phyloP scores from a whole-genome alignment of 768 basidiomycete species.

The Gautieria morchelliformis region DNA sequence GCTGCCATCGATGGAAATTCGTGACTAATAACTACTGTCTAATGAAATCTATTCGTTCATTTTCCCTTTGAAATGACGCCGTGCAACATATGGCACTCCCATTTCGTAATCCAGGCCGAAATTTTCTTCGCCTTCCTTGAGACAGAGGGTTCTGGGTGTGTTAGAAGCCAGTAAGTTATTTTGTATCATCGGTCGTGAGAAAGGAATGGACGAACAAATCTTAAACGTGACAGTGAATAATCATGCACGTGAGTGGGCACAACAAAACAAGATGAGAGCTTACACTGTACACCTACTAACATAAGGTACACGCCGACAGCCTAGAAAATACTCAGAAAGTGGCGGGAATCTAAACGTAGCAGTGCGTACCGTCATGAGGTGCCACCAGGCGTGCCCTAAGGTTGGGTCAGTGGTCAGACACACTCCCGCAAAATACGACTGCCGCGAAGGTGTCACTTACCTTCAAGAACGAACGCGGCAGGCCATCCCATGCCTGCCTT shows the following conservation, averaged over 20 bases:
- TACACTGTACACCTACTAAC: conserved; percentile 24
- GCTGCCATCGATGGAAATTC: too few species aligned
- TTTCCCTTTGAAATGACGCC: conserved; percentile 7
- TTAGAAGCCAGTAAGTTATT: neutral
- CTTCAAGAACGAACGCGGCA: conserved; percentile 55
- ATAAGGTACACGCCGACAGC: conserved; percentile 23
- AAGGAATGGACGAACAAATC: conserved; percentile 15
- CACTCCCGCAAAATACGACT: neutral
- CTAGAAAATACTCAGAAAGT: conserved; percentile 19
- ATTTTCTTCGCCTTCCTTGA: conserved; percentile 48
- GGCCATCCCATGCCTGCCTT: conserved; percentile 56
- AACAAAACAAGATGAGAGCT: conserved; percentile 10
- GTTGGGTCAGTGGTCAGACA: neutral
- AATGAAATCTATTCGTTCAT: neutral
- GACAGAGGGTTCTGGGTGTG: conserved; percentile 40
- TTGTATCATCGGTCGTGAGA: neutral
- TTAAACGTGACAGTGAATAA: conserved; percentile 9
- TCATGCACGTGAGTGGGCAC: neutral
- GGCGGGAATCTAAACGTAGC: neutral
- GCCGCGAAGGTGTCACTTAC: conserved; percentile 18
- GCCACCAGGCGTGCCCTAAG: conserved; percentile 68
- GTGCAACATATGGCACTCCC: conserved; percentile 41
- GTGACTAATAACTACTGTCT: neutral
- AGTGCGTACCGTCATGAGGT: conserved; percentile 47
- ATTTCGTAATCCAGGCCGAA: conserved; percentile 33